Evolutionary conservation across 2,329 filamentous ascomycete genomes (phyloP).

Genomic region (Trichothecium sympodiale): DNA sequence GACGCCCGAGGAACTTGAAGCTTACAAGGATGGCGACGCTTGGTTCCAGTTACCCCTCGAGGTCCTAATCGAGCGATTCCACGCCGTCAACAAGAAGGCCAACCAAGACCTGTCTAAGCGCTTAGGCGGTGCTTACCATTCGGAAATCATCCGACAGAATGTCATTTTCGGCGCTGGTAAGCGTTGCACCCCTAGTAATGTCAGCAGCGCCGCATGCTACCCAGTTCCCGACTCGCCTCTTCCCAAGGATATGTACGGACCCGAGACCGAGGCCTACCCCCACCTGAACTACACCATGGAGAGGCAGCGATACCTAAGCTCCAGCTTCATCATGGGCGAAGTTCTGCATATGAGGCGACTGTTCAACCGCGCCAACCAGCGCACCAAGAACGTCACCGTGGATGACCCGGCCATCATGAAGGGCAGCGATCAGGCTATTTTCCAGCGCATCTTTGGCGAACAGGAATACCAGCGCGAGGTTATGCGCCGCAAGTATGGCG

Average conservation of each 20-base stretch:
- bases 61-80: conserved; percentile 14
- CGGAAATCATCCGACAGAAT: conserved; percentile 11
- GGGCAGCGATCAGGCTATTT: conserved; percentile 18
- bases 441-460: conserved; percentile 16
- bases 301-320: conserved; percentile 15
- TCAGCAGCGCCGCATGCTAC: conserved; percentile 14
- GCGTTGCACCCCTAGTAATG: conserved; percentile 13
- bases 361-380: conserved; percentile 9
- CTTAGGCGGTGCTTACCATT: conserved; percentile 12
- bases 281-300: conserved; percentile 7
- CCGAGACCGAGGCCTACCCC: conserved; percentile 10
- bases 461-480: conserved; percentile 18
- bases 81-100: conserved; percentile 12
- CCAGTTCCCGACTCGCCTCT: conserved; percentile 16
- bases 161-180: conserved; percentile 17
- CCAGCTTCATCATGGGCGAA: conserved; percentile 15
- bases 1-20: background rate
- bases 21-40: conserved; percentile 11
- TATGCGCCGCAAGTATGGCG: conserved; percentile 15
- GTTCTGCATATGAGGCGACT: conserved; percentile 12
- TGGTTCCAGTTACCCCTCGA: conserved; percentile 21
- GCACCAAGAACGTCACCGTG: background rate
- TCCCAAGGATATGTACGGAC: conserved; percentile 11
- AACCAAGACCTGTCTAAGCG: conserved; percentile 11
- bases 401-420: background rate